Evolutionary conservation across 805 yeast species (phyloP), one percentile per base, ranked within the genome.

Genomic region (Candida silvicultrix): DNA sequence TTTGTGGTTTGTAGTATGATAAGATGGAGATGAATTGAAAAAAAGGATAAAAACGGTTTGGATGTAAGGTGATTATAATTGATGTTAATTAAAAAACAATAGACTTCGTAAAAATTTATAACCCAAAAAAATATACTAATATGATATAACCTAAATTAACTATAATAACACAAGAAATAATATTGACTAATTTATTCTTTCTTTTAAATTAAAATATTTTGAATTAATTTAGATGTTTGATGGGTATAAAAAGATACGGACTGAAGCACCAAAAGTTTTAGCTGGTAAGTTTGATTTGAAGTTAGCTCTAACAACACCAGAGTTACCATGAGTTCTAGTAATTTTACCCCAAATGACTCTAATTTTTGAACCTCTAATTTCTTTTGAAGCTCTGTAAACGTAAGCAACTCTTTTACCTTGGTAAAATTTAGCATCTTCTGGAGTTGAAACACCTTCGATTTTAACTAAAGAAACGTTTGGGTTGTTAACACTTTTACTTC

Each of bases 301-400:
- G 78, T 83, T 88, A 69, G 99, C 98, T 80, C 99, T 92, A 65
- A 94, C 97, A 63, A 88, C 79, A 79, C 99, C 99, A 67, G 84
- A 78, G 90, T 82, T 88, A 76, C 99, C 99, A 85, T 94, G 99
- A 64, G 97, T 80, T 85, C 98, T 90, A 78, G 95, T 79, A 64
- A 94, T 81, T 81, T 92, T 92, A 76, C 99, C 99, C 99, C 99
- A 94, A 80, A 94, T 89, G 69, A 94, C 97, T 81, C 98, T 89
- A 81, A 92, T 88, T 83, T 94, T 92, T 66, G 98, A 78, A 75
- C 98, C 98, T 85, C 96, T 87, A 71, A 90, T 76, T 80, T 90
- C 98, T 82, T 89, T 94, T 69, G 86, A 77, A 71, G 96, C 96
- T 78, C 95, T 88, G 97, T 94, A 94, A 67, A 94, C 98, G 83